Base-by-base conservation (phyloP, 2,329 filamentous ascomycete genomes). In the Penicillium sp. region DNA sequence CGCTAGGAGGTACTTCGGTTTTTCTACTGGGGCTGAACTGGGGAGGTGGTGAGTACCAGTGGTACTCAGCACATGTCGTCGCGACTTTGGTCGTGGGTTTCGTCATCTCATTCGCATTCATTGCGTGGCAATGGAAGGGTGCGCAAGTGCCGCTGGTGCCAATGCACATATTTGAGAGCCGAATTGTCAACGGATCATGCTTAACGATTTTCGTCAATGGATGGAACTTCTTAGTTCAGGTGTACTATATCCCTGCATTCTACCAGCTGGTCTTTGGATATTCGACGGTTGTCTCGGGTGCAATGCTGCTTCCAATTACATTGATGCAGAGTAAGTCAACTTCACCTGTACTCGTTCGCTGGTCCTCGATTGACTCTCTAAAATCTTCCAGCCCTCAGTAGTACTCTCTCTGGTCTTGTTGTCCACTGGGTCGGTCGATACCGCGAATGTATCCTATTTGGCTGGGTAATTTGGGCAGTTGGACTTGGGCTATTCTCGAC, bases 171-270 rank as follows among this genome's bases (percentile, higher is more conserved):
- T 85, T 86, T 77, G 80, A 80, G 64, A 79, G 77, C 1, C 75
- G 74, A 16, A 83, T 85, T 33, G 82, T 85, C 33, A 84, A 83
- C 38, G 83, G 84, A 1, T 82, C 83, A 0, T 85, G 82, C 60
- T 64, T 86, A 19, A 85, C 82, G 16, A 85, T 84, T 82, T 82
- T 83, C 38, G 81, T 86, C 68, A 85, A 85, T 54, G 84, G 84
- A 3, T 86, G 84, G 84, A 85, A 85, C 64, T 85, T 85, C 58
- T 75, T 85, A 26, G 80, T 84, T n/a, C 84, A 86, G 62, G 71
- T 87, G 2, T 89, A 87, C 71, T 88, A 85, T 65, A 76, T 89
- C 2, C 86, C 86, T 0, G 78, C 87, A 0, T 89, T 86, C 68
- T 84, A 85, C 48, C 85, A 88, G 68, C 84, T 87, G 57, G 83